Conservation (phyloP, 176 grass and related monocot genomes). For the Cenchrus purpureus region DNA sequence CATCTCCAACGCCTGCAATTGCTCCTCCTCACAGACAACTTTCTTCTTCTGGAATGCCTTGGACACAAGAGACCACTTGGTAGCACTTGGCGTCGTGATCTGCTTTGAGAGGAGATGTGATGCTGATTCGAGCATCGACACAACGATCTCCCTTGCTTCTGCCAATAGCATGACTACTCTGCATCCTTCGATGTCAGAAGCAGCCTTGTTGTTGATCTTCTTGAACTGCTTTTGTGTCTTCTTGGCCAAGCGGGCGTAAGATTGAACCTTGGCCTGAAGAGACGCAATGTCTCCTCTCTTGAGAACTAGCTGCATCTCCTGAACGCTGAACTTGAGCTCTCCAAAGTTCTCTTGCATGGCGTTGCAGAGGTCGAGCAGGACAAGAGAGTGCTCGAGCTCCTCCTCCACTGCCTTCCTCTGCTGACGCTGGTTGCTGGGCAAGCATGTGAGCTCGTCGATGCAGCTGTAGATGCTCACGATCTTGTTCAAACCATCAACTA, state of each 20-base stretch:
- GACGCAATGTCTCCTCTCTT: conserved; percentile 33
- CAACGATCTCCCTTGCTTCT: conserved; percentile 14
- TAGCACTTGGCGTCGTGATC: neutral
- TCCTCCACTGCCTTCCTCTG: conserved; percentile 58
- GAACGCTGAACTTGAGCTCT: conserved; percentile 37
- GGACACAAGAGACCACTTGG: conserved; percentile 37
- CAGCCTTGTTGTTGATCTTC: conserved; percentile 13
- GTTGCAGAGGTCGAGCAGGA: conserved; percentile 53
- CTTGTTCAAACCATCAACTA: conserved; percentile 4
- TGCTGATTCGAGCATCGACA: conserved; percentile 19
- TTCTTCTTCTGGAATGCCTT: conserved; percentile 32
- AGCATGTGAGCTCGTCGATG: conserved; percentile 40
- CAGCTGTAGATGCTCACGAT: conserved; percentile 38
- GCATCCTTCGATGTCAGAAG: conserved; percentile 17
- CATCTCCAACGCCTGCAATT: conserved; percentile 32
- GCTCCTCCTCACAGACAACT: conserved; percentile 10
- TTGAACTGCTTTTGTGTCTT: conserved; percentile 12
- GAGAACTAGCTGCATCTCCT: conserved; percentile 37
- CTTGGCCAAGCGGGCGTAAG: neutral
- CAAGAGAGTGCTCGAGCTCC: conserved; percentile 51
- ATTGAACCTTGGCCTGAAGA: conserved; percentile 35
- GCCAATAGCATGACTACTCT: conserved; percentile 13
- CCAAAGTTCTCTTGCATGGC: conserved; percentile 41
- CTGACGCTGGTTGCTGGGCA: conserved; percentile 47
- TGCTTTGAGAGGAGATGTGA: neutral